Evolutionary conservation across 163 green algal genomes (phyloP).

Genomic region (Chlamydomonas reinhardtii): DNA sequence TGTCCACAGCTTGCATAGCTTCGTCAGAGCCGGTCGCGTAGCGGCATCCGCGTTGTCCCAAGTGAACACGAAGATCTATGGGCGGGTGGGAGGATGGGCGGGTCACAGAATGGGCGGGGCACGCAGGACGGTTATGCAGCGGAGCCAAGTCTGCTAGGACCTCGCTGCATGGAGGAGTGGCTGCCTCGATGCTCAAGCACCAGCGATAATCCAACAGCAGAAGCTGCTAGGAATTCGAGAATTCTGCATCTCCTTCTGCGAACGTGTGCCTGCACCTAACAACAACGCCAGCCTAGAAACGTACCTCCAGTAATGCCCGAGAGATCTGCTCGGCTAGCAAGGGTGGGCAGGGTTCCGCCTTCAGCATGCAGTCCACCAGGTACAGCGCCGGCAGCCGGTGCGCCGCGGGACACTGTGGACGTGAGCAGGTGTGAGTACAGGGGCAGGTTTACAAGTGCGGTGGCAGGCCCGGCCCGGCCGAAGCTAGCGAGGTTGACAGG

Average conservation of each 20-base stretch:
- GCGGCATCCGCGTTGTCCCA: slow-evolving; percentile 41
- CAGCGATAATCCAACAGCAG: too few species aligned
- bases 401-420: slow-evolving; percentile 47
- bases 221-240: too few species aligned
- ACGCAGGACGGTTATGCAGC: too few species aligned
- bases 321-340: slow-evolving; percentile 18
- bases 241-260: too few species aligned
- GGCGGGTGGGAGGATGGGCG: too few species aligned
- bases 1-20: slow-evolving; percentile 44
- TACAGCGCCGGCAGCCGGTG: slow-evolving; percentile 53
- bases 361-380: slow-evolving; percentile 60
- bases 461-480: too few species aligned
- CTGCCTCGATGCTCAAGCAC: background rate
- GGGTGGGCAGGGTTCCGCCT: slow-evolving; percentile 34
- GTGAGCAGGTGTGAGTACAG: too few species aligned
- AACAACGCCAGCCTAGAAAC: background rate
- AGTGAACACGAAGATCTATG: slow-evolving; percentile 50
- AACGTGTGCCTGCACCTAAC: too few species aligned
- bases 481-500: too few species aligned
- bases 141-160: background rate
- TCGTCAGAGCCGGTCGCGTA: slow-evolving; percentile 32
- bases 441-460: background rate
- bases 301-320: slow-evolving; percentile 7
- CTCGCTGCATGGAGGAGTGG: too few species aligned
- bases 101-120: too few species aligned